These are phyloP conservation scores for Patellifolia procumbens DNA, from an alignment of 179 eudicot genomes.

Conservation along the genomic window DNA sequence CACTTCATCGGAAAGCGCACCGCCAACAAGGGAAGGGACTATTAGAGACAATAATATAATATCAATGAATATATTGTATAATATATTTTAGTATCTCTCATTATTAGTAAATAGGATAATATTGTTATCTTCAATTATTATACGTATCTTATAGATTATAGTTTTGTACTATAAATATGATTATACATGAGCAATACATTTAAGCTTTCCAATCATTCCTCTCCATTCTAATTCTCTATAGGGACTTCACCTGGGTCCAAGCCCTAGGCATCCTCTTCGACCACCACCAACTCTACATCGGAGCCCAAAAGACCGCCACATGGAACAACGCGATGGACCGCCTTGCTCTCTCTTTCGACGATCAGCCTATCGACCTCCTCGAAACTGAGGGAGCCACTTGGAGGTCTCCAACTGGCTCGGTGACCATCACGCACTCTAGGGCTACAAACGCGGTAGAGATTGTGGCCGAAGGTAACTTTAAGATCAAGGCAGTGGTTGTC, in stretches of 20 bases:
- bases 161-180: too few relatives aligned
- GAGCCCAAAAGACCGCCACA: conserved; percentile 56
- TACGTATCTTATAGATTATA: too few relatives aligned
- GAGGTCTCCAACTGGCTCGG: conserved; percentile 15
- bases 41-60: too few relatives aligned
- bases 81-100: too few relatives aligned
- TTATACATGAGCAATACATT: too few relatives aligned
- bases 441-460: conserved; percentile 46
- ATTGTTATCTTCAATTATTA: too few relatives aligned
- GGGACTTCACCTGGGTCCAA: conserved; percentile 82
- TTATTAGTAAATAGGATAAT: too few relatives aligned
- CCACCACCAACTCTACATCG: conserved; percentile 53
- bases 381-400: conserved; percentile 38
- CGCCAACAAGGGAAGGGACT: conserved; percentile 43
- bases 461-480: conserved; percentile 53
- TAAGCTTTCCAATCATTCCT: too few relatives aligned
- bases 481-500: conserved; percentile 66
- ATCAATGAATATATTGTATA: too few relatives aligned
- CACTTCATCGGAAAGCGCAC: conserved; percentile 67
- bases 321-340: conserved; percentile 62
- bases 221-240: too few relatives aligned
- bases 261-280: conserved; percentile 62
- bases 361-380: conserved; percentile 40
- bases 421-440: conserved; percentile 40
- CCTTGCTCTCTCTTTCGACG: conserved; percentile 46